Evolutionary conservation across 176 grass and related monocot genomes (phyloP).

Genomic region (Poa annua): DNA sequence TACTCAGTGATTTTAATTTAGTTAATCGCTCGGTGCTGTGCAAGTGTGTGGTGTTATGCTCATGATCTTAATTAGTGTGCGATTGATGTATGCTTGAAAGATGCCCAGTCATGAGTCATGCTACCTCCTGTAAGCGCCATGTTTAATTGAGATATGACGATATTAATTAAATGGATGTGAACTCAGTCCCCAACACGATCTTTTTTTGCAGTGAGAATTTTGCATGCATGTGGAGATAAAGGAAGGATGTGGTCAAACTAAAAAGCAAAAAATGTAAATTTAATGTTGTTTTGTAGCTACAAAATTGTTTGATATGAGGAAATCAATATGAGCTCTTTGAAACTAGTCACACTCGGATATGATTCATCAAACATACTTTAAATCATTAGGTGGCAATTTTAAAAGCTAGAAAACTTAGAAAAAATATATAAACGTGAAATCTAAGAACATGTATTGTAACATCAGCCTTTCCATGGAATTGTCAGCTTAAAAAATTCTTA

Average conservation of each 20-base stretch:
- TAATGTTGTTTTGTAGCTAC: not conserved
- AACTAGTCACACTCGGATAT: too few species aligned
- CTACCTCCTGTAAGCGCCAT: not conserved
- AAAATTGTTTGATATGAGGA: too few species aligned
- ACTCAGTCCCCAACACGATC: not conserved
- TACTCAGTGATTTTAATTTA: not conserved
- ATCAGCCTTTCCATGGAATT: too few species aligned
- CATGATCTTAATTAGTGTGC: not conserved
- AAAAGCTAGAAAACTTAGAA: too few species aligned
- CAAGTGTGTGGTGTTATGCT: not conserved
- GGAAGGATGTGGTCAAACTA: not conserved
- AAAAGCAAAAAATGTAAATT: not conserved
- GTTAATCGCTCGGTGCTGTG: not conserved
- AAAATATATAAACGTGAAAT: too few species aligned
- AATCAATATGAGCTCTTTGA: too few species aligned
- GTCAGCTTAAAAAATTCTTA: too few species aligned
- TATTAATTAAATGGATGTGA: not conserved
- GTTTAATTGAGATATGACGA: constrained; percentile 8
- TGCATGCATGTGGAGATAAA: not conserved
- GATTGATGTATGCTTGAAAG: not conserved
- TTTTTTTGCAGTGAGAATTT: not conserved
- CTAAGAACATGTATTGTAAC: too few species aligned
- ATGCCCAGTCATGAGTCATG: not conserved
- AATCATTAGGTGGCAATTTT: too few species aligned
- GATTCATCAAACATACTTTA: too few species aligned